Conservation (phyloP, 106 monocot genomes). For the Allium cepa region DNA sequence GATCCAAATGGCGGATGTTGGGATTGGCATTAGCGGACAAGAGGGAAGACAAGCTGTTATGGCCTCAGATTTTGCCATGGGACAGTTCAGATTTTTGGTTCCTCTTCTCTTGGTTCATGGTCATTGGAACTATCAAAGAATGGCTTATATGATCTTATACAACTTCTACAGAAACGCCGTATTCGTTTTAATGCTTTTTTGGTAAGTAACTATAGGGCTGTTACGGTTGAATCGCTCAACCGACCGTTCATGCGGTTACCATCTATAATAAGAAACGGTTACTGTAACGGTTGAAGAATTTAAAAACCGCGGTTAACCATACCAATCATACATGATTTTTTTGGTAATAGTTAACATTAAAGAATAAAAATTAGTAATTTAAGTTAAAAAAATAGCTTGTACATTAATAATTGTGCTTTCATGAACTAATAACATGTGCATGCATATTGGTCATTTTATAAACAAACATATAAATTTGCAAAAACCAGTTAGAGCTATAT, state of each 20-base stretch:
- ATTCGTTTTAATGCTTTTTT: constrained; percentile 77
- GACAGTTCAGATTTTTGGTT: constrained; percentile 96
- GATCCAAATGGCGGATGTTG: constrained; percentile 99
- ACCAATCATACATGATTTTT: too few species aligned
- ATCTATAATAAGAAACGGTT: too few species aligned
- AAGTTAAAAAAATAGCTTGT: too few species aligned
- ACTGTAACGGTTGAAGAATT: too few species aligned
- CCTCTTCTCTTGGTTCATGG: constrained; percentile 95
- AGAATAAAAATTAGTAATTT: too few species aligned
- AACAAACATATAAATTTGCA: too few species aligned
- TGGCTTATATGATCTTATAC: constrained; percentile 97
- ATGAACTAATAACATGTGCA: too few species aligned
- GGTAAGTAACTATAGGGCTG: constrained; percentile 66
- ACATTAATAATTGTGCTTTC: too few species aligned
- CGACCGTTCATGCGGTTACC: neutral
- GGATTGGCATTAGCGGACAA: constrained; percentile 92
- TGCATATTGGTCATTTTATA: too few species aligned
- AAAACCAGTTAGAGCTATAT: too few species aligned
- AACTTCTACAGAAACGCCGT: constrained; percentile 94
- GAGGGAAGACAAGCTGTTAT: constrained; percentile 98
- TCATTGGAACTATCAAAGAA: constrained; percentile 98
- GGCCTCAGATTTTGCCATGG: constrained; percentile 98
- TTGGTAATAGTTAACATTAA: too few species aligned
- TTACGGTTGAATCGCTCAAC: neutral
- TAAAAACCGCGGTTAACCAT: too few species aligned